A percentile compares a stretch with the other conserved stretches of the same genome.
Evolutionary conservation across 495 filamentous ascomycete species (phyloP).

Genomic region (Daldinia vernicosa): DNA sequence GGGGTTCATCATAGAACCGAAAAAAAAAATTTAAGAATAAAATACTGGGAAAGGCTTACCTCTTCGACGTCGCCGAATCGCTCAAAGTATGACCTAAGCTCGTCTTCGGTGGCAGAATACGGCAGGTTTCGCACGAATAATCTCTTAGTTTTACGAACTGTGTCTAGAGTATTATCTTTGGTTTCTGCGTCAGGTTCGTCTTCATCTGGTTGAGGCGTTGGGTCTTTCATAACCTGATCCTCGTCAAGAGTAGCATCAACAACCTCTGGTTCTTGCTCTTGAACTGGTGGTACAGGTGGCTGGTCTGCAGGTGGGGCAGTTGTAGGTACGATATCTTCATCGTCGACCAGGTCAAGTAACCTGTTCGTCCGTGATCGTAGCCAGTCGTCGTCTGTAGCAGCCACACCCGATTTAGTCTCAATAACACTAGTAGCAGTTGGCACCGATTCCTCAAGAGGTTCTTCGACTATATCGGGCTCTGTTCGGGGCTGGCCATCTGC

Average conservation of each 20-base stretch:
- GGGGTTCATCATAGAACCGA: conserved; percentile 86
- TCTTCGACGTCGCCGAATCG: conserved; percentile 81
- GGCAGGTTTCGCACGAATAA: conserved; percentile 90
- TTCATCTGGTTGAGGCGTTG: conserved; percentile 34
- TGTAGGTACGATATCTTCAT: conserved; percentile 52
- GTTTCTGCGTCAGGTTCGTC: conserved; percentile 42
- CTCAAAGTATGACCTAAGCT: conserved; percentile 75
- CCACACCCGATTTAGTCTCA: conserved; percentile 9
- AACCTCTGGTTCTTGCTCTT: conserved; percentile 37
- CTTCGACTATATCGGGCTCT: conserved; percentile 13
- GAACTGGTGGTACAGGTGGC: conserved; percentile 2
- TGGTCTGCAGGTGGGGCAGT: conserved; percentile 25
- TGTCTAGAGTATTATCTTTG: conserved; percentile 52
- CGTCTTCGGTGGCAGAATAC: conserved; percentile 80
- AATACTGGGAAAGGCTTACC: conserved; percentile 65
- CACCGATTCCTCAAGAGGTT: conserved; percentile 21
- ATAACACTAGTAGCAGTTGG: conserved; percentile 6
- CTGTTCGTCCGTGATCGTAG: conserved; percentile 91
- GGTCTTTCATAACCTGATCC: conserved; percentile 35
- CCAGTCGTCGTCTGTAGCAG: conserved; percentile 86
- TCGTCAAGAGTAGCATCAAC: conserved; percentile 44
- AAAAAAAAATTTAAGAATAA: conserved; percentile 28
- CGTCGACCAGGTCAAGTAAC: conserved; percentile 81
- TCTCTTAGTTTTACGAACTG: conserved; percentile 68
- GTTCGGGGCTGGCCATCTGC: neutral